These are phyloP conservation scores for Chamaenerion angustifolium DNA, from an alignment of 345 rosid genomes.

Conservation along the genomic window DNA sequence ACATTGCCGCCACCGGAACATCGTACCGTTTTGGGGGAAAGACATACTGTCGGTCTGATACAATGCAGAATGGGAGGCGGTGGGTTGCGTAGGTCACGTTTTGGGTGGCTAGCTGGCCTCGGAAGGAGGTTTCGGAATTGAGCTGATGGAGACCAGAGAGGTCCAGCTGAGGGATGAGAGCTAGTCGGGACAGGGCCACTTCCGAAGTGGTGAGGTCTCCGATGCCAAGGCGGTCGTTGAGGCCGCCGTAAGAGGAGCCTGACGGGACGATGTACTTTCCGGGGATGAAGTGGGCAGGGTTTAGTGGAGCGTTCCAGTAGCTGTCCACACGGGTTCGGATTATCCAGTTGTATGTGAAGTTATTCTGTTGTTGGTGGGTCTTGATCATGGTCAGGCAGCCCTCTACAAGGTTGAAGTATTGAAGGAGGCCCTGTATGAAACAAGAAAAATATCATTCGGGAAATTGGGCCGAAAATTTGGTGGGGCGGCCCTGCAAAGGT, in stretches of 20 bases:
- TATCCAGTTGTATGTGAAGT: slow-evolving; percentile 78
- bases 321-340: slow-evolving; percentile 90
- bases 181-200: slow-evolving; percentile 70
- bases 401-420: slow-evolving; percentile 71
- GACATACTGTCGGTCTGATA: slow-evolving; percentile 46
- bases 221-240: slow-evolving; percentile 83
- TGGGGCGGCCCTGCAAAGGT: too few relatives aligned
- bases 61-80: slow-evolving; percentile 62
- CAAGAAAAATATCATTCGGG: too few relatives aligned
- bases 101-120: slow-evolving; percentile 53
- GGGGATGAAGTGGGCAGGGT: slow-evolving; percentile 41
- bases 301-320: slow-evolving; percentile 61
- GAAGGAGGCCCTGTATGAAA: slow-evolving; percentile 55
- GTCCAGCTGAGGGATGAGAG: slow-evolving; percentile 59
- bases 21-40: slow-evolving; percentile 60
- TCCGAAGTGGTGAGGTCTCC: slow-evolving; percentile 51
- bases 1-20: slow-evolving; percentile 70
- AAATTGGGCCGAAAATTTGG: too few relatives aligned
- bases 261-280: slow-evolving; percentile 60
- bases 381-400: slow-evolving; percentile 65
- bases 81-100: slow-evolving; percentile 25
- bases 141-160: slow-evolving; percentile 34
- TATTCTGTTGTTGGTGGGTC: slow-evolving; percentile 30
- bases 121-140: slow-evolving; percentile 80
- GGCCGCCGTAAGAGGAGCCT: slow-evolving; percentile 82